Base-by-base conservation (phyloP, 2,329 filamentous ascomycete genomes). In the Massarina eburnea region DNA sequence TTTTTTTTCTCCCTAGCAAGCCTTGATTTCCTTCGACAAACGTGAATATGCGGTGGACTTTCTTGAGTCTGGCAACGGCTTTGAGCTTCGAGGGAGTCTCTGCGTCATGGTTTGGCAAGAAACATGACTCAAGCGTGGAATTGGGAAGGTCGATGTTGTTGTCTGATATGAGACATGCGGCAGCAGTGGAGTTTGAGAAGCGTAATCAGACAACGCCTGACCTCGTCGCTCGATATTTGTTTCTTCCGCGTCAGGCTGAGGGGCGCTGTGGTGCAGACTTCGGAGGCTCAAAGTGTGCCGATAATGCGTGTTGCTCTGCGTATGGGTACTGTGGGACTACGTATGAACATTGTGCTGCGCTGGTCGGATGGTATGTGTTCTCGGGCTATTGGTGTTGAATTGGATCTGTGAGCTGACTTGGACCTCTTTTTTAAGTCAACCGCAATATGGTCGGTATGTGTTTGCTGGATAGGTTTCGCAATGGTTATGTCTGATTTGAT, bases 261-360 rank as follows among this genome's bases (percentile, higher is more conserved):
- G 62, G 62, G 8, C 55, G 62, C 21, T 66, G 62, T 27, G 62
- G 62, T 19, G 48, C 55, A 2, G 56, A 55, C 1, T 56, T 45
- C 21, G 43, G 48, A 7, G 52, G 52, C 7, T 38, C 50, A 27
- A 51, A 47, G 40, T 66, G 62, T 24, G 8, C 45, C 3, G 37
- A 50, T 29, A 58, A 54, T 20, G 51, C 56, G 38, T 66, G 61
- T 46, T 64, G 62, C 39, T 60, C 56, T 2, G 33, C 46, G 2
- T 66, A 57, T 37, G 59, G 54, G 8, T 66, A 55, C 19, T 66
- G 62, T 30, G 61, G 62, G 7, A 57, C 55, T 17, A 56, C 52
- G 14, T 50, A 47, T 20, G 59, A 66, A 41, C 48, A 56, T 30
- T 63, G 61, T 18, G 46, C 32, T 3, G 38, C 48, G 2, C 41